Base-by-base conservation (phyloP, 176 grass and related monocot genomes). In the Oryza punctata region DNA sequence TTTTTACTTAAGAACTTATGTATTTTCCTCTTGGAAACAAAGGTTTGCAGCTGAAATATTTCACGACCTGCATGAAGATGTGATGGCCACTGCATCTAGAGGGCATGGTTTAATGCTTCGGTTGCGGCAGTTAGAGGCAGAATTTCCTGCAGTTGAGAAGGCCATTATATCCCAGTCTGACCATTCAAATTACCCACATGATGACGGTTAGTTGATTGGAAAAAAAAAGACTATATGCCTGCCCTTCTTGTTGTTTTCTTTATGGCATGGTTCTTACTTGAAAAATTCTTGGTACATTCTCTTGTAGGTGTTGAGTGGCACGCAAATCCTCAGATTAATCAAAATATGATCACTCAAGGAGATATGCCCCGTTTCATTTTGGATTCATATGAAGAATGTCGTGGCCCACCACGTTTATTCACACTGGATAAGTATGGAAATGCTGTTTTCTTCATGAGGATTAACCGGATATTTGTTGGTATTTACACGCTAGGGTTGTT, bases 381-480 rank as follows among this genome's bases (percentile, higher is more conserved):
- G 91, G 93, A 99, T 76, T 99, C 91, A 29, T 99, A 99, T 23
- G 91, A 99, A 99, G 96, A 99, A 89, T 99, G 96, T n/a, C 83
- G 19, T 90, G 89, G 96, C 3, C 96, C 93, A 69, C 96, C 96
- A 38, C 89, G 69, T 45, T 82, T 99, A 71, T 99, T 99, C 82
- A 99, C 81, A 19, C 69, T 99, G 83, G 96, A 99, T 85, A 99
- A 94, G 96, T 99, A 94, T 18, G 88, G 23, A 75, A 44, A 80
- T 79, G 10, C 24, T 87, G 32, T 75, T 35, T 2, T 67, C 40
- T 85, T 85, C 59, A 44, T 78, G 70, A 68, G 52, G 70, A 63
- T 73, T 63, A 67, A 73, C 57, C 67, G 32, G 54, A 38, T 71
- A 57, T 23, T 82, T 86, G 65, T 83, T 26, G 19, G 60, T 47